Conservation (phyloP, 208 protist genomes). For the Crithidia brevicula region DNA sequence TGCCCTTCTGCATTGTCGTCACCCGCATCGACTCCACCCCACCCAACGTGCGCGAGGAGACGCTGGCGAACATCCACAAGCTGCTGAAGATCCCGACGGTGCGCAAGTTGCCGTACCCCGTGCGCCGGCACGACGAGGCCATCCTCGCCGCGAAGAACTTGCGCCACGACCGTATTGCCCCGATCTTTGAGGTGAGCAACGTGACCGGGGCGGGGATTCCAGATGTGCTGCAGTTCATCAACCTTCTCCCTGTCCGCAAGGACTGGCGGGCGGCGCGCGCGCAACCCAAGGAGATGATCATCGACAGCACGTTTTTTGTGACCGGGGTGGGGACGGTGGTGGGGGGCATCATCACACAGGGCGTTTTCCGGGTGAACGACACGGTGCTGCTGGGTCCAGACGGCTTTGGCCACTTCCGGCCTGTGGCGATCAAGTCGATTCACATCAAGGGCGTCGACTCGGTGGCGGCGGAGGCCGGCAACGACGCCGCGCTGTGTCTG, state of each 20-base stretch:
- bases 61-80: conserved; percentile 85
- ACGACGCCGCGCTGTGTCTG: conserved; percentile 93
- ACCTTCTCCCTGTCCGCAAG: conserved; percentile 90
- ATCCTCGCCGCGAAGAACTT: conserved; percentile 94
- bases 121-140: conserved; percentile 91
- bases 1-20: conserved; percentile 96
- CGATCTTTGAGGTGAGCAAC: conserved; percentile 94
- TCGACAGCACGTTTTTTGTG: conserved; percentile 94
- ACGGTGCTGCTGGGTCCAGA: conserved; percentile 95
- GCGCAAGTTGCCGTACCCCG: conserved; percentile 93
- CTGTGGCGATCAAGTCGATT: conserved; percentile 93
- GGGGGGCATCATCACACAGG: conserved; percentile 93
- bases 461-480: conserved; percentile 83
- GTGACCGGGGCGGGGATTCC: conserved; percentile 94
- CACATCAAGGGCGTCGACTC: conserved; percentile 94
- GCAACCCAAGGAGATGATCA: conserved; percentile 89
- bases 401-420: conserved; percentile 85
- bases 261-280: conserved; percentile 84
- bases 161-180: conserved; percentile 80
- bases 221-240: conserved; percentile 88
- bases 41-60: conserved; percentile 91
- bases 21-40: conserved; percentile 97
- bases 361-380: conserved; percentile 91
- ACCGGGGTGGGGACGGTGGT: conserved; percentile 97
- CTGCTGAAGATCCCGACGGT: conserved; percentile 95